These are phyloP conservation scores for Aspergillus amoenus DNA, from an alignment of 2,329 filamentous ascomycete genomes.

Conservation along the genomic window DNA sequence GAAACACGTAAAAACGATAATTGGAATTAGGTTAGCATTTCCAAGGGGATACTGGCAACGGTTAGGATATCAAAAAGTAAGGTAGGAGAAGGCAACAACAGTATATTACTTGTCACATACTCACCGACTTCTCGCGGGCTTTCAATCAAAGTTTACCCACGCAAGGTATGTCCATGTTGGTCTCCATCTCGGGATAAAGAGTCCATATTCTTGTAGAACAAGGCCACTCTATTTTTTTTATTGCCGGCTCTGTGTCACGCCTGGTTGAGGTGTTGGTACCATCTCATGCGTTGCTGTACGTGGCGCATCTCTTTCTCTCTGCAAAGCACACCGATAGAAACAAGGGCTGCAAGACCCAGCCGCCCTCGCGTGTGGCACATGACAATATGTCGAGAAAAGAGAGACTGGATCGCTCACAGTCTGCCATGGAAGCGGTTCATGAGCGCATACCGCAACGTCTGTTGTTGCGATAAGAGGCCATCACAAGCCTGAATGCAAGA, in stretches of 20 bases:
- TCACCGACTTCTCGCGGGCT: conserved; percentile 8
- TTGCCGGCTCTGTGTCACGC: conserved; percentile 4
- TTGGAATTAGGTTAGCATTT: neutral
- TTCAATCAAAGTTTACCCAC: neutral
- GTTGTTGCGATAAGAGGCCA: neutral
- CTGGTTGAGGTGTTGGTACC: conserved; percentile 1
- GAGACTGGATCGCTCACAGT: neutral
- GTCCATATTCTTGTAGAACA: neutral
- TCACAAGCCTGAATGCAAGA: conserved; percentile 7
- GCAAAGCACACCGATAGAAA: neutral
- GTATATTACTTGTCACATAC: conserved; percentile 9
- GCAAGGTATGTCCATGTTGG: conserved; percentile 2
- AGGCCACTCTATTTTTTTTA: conserved; percentile 6
- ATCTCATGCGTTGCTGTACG: neutral
- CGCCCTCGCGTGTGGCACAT: neutral
- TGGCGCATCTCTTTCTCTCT: neutral
- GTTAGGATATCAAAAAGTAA: neutral
- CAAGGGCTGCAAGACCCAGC: neutral
- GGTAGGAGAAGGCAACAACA: neutral
- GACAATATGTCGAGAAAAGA: neutral
- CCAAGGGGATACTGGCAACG: neutral
- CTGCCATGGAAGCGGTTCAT: neutral
- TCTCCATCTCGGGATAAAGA: neutral
- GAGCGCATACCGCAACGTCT: neutral
- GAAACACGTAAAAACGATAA: neutral